Evolutionary conservation across 257 asterid species (phyloP).

Genomic region (Gentiana straminea): DNA sequence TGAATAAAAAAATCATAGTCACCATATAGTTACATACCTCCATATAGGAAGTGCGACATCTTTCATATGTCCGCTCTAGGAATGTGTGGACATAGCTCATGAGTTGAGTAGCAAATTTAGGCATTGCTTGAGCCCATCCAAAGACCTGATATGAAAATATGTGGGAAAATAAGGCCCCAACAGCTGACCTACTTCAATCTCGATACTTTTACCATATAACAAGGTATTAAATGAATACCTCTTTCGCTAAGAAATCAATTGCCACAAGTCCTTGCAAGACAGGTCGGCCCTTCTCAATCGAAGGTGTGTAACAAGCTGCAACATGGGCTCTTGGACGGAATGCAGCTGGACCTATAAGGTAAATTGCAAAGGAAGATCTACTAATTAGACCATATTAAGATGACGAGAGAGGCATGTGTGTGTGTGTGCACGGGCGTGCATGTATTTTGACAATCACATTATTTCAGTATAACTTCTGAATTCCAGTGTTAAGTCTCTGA

Average conservation of each 20-base stretch:
- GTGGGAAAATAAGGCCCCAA: background rate
- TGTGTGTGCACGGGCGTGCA: no score
- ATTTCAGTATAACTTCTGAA: no score
- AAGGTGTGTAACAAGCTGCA: constrained; percentile 56
- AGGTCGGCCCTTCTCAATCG: constrained; percentile 88
- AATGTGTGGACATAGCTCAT: constrained; percentile 84
- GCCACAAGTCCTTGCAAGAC: constrained; percentile 95
- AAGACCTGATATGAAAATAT: constrained; percentile 51
- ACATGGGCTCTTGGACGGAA: constrained; percentile 94
- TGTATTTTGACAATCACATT: background rate
- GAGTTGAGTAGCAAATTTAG: constrained; percentile 83
- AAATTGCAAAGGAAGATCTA: constrained; percentile 1
- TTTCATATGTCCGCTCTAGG: constrained; percentile 95
- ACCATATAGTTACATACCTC: constrained; percentile 45
- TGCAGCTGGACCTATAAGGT: constrained; percentile 85
- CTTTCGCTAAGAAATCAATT: constrained; percentile 87
- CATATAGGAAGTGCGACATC: constrained; percentile 98
- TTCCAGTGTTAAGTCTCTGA: background rate
- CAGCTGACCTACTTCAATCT: background rate
- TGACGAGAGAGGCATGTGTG: no score
- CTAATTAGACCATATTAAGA: background rate
- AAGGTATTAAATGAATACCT: constrained; percentile 37
- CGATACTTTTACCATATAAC: background rate
- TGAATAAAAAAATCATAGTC: background rate
- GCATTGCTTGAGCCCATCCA: constrained; percentile 99